Evolutionary conservation across 1,284 basidiomycete genomes (phyloP).

Genomic region (Ganoderma resinaceum): DNA sequence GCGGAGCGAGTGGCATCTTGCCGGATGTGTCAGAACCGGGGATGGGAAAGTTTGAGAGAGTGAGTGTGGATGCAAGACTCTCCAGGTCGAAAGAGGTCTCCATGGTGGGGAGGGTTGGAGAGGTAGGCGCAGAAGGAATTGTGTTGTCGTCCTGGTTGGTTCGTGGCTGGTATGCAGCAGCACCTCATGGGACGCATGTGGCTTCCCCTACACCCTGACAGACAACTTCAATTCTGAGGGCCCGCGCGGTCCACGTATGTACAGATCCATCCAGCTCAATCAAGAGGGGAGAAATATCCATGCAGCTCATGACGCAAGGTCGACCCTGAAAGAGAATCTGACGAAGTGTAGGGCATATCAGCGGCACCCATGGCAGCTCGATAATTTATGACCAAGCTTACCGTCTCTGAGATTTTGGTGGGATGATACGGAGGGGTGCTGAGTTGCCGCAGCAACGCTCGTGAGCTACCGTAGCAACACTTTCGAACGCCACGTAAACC

Average conservation of each 20-base stretch:
- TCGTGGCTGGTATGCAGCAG: too few species aligned
- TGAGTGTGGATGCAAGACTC: not conserved
- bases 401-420: not conserved
- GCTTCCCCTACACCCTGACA: not conserved
- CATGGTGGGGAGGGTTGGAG: not conserved
- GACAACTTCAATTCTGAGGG: too few species aligned
- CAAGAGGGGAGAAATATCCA: too few species aligned
- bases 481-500: not conserved
- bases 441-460: not conserved
- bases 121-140: too few species aligned
- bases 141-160: too few species aligned
- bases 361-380: too few species aligned
- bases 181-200: not conserved
- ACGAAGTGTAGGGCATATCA: not conserved
- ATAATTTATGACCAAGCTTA: not conserved
- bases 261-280: too few species aligned
- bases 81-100: not conserved
- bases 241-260: too few species aligned
- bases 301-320: not conserved
- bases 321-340: not conserved
- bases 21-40: not conserved
- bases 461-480: not conserved
- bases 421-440: constrained; percentile 3
- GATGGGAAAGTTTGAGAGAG: not conserved
- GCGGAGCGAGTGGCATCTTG: not conserved